Conservation (phyloP, 2,329 filamentous ascomycete genomes). For the Colletotrichum sp. region DNA sequence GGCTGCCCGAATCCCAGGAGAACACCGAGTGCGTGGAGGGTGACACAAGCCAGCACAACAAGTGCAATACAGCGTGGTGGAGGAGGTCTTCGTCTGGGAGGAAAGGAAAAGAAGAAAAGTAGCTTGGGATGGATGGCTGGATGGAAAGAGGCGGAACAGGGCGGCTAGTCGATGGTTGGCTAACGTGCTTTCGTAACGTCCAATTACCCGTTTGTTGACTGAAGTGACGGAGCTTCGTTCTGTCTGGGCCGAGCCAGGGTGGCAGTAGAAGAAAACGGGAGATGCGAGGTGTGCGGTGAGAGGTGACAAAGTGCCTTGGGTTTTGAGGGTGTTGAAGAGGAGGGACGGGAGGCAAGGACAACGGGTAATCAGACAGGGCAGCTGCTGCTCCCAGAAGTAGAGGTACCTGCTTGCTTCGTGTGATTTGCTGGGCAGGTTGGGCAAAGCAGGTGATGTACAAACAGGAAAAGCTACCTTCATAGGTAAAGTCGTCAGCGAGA, state of each 20-base stretch:
- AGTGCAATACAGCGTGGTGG: neutral
- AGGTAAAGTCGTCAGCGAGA: neutral
- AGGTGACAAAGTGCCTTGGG: neutral
- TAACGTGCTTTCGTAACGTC: neutral
- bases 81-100: neutral
- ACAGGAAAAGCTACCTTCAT: neutral
- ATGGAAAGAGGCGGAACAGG: slow-evolving; percentile 12
- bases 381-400: neutral
- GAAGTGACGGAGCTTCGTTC: neutral
- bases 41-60: neutral
- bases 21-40: neutral
- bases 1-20: neutral
- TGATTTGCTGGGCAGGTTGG: neutral
- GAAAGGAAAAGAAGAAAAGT: neutral
- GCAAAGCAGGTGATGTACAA: neutral
- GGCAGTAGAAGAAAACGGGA: neutral
- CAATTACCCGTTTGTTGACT: neutral
- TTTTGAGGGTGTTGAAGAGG: neutral
- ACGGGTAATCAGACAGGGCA: neutral
- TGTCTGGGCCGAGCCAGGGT: neutral
- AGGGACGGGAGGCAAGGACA: neutral
- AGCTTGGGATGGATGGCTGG: neutral
- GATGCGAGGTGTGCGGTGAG: neutral
- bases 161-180: neutral
- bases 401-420: neutral